Evolutionary conservation across 352 stramenopile genomes (phyloP), one percentile per base, ranked within the genome.

Genomic region (Phytophthora palmivora): DNA sequence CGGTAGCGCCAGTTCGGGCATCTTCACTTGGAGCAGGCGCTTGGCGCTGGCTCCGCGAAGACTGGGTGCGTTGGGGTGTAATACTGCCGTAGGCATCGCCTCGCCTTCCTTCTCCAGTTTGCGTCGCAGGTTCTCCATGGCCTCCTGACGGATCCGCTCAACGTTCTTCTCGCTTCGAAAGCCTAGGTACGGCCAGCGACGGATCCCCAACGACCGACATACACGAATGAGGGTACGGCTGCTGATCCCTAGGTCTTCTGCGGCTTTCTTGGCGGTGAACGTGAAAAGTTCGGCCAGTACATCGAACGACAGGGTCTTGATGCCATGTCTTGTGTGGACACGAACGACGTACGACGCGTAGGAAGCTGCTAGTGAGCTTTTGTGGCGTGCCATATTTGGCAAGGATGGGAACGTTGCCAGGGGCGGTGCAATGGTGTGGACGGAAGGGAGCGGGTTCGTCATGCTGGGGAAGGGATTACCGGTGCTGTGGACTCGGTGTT

Each of bases 161-260:
- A 90, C 83, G 50, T 90, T 92, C 46, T 90, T 90, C 64, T 90
- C 83, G 42, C 83, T 89, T 47, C 81, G 80, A 65, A 92, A 92
- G 43, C 83, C 83, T 32, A 92, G 66, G 74, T 92, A 92, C 33
- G 83, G 80, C 83, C 83, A 92, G 24, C 83, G 78, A 18, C 83
- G 83, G 61, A 92, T 92, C 26, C 80, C 83, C 11, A 92, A 72
- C 18, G 83, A 92, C 24, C 83, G 80, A 46, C 83, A 92, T 19
- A 92, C 80, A 21, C 82, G 78, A 54, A 92, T 92, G 64, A 92
- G 80, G 28, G 83, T 90, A 55, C 83, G 83, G 33, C 79, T 89
- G 45, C 78, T 89, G 73, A 92, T 92, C 9, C 83, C 83, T 18
- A 92, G 79, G 34, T 87, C 73, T 54, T 90, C 80, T 5, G 83